phyloP scores from a whole-genome alignment of 257 asterid genomes.

The Apocynum venetum region DNA sequence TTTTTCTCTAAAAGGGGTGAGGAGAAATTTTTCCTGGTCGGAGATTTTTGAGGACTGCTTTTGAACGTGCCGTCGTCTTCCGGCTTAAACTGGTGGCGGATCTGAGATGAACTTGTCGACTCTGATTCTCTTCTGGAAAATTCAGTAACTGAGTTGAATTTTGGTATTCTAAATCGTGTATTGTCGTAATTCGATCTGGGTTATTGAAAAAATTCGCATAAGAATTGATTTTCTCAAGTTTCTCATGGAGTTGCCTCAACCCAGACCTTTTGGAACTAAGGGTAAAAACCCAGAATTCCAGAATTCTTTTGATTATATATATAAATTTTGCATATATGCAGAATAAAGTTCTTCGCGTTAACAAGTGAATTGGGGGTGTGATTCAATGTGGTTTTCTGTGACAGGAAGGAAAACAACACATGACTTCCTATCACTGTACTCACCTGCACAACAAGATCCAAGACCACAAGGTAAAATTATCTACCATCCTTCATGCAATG shows the following conservation, averaged over 20 bases:
- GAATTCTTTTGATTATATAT: neutral
- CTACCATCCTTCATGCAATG: slow-evolving; percentile 17
- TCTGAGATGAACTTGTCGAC: slow-evolving; percentile 19
- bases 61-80: neutral
- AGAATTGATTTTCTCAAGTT: slow-evolving; percentile 5
- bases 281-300: slow-evolving; percentile 29
- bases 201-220: neutral
- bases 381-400: slow-evolving; percentile 5
- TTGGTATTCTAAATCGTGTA: neutral
- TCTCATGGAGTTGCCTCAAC: slow-evolving; percentile 75
- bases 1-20: neutral
- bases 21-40: neutral
- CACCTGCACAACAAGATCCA: slow-evolving; percentile 83
- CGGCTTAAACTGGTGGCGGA: slow-evolving; percentile 22
- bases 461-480: slow-evolving; percentile 47
- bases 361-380: neutral
- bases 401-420: slow-evolving; percentile 57
- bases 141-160: slow-evolving; percentile 17
- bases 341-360: neutral
- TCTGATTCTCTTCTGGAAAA: neutral
- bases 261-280: slow-evolving; percentile 54
- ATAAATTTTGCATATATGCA: neutral
- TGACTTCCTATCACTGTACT: slow-evolving; percentile 88
- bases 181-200: slow-evolving; percentile 15
- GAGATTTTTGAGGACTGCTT: neutral